phyloP scores from a whole-genome alignment of 352 stramenopile species.

The Globisporangium recalcitrans region DNA sequence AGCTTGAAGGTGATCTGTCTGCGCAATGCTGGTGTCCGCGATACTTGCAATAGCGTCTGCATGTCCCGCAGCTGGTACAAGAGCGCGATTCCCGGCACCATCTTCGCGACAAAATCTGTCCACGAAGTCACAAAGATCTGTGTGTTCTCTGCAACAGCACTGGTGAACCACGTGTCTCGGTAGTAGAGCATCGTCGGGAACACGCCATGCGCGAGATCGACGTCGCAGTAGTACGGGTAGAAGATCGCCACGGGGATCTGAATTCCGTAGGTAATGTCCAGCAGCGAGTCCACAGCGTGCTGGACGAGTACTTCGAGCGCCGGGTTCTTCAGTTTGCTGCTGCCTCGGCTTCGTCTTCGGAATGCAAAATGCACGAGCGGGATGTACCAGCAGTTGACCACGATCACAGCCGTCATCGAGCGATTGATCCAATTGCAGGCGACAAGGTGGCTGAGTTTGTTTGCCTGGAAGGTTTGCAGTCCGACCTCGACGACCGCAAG shows the following conservation, averaged over 20 bases:
- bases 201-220: background rate
- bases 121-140: conserved; percentile 18
- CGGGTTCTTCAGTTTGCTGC: background rate
- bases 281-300: conserved; percentile 11
- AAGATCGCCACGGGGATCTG: conserved; percentile 13
- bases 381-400: conserved; percentile 23
- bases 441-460: conserved; percentile 19
- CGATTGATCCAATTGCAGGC: conserved; percentile 19
- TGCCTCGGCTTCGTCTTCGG: background rate
- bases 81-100: conserved; percentile 9
- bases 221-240: conserved; percentile 1
- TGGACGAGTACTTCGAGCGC: conserved; percentile 14
- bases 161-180: conserved; percentile 13
- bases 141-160: conserved; percentile 1
- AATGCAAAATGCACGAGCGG: conserved; percentile 14
- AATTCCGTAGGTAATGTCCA: conserved; percentile 19
- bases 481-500: conserved; percentile 16
- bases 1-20: conserved; percentile 12
- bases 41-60: conserved; percentile 13
- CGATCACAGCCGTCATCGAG: conserved; percentile 7
- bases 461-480: conserved; percentile 23
- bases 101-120: conserved; percentile 16
- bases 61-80: conserved; percentile 9
- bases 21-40: background rate
- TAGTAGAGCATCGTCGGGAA: conserved; percentile 6